Evolutionary conservation across 768 basidiomycete species (phyloP).

Genomic region (Sporobolomyces roseus): DNA sequence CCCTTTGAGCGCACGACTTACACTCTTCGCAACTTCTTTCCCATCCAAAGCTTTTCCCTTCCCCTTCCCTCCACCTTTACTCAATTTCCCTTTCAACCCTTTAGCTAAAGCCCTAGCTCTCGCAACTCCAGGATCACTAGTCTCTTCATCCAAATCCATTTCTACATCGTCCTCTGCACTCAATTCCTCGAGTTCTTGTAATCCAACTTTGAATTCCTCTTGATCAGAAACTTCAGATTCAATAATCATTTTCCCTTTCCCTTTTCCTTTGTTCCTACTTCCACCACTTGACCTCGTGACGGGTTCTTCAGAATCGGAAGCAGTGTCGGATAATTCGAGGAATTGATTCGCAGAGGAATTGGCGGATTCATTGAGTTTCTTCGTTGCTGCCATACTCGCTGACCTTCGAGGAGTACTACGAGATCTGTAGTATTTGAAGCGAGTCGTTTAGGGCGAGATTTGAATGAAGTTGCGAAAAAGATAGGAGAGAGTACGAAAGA

Average conservation of each 20-base stretch:
- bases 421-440: too few species aligned
- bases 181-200: background rate
- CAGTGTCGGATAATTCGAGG: background rate
- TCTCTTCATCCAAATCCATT: conserved; percentile 10
- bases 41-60: conserved; percentile 19
- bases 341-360: background rate
- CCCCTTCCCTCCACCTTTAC: conserved; percentile 4
- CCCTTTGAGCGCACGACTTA: conserved; percentile 7
- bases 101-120: conserved; percentile 22
- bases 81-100: conserved; percentile 16
- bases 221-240: background rate
- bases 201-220: conserved; percentile 2
- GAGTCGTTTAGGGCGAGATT: too few species aligned
- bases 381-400: background rate
- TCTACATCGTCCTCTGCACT: background rate
- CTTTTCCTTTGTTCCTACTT: background rate
- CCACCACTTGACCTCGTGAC: background rate
- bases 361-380: conserved; percentile 1
- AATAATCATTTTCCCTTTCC: conserved; percentile 27
- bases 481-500: background rate
- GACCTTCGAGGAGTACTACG: conserved; percentile 1
- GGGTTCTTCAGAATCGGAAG: background rate
- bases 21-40: background rate
- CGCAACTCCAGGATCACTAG: conserved; percentile 17
- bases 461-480: background rate